Percentiles rank a stretch among this genome's conserved stretches.
Evolutionary conservation across 768 basidiomycete species (phyloP).

Genomic region (Neoboletus magnificus): DNA sequence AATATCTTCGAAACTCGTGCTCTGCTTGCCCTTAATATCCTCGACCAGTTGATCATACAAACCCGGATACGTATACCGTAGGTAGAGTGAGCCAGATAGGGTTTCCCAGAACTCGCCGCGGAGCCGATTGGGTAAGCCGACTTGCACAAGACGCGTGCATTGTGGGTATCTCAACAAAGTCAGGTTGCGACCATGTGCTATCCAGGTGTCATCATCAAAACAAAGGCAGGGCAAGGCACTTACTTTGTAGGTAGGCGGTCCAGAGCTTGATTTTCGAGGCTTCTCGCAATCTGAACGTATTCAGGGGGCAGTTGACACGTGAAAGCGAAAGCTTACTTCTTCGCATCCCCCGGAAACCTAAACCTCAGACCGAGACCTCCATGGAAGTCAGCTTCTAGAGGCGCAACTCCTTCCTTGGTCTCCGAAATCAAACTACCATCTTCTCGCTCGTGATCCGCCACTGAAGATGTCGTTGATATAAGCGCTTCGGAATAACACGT

Average conservation of each 20-base stretch:
- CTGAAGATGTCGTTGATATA: conserved; percentile 51
- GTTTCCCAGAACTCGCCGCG: conserved; percentile 99
- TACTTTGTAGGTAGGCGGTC: conserved; percentile 82
- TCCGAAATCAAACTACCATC: conserved; percentile 62
- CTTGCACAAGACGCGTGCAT: conserved; percentile 95
- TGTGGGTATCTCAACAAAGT: conserved; percentile 94
- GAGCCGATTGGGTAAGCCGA: conserved; percentile 90
- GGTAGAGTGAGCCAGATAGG: conserved; percentile 87
- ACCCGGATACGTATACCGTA: conserved; percentile 85
- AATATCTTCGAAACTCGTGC: conserved; percentile 93
- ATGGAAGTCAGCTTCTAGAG: conserved; percentile 57
- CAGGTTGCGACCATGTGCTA: conserved; percentile 92
- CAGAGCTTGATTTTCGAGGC: conserved; percentile 95
- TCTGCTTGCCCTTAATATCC: conserved; percentile 74
- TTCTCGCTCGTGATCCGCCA: conserved; percentile 65
- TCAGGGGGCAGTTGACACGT: conserved; percentile 10
- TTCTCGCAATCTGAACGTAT: conserved; percentile 64
- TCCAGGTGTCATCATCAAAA: conserved; percentile 9
- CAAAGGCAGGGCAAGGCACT: conserved; percentile 16
- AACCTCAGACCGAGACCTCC: conserved; percentile 79
- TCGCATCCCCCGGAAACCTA: conserved; percentile 90
- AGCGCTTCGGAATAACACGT: conserved; percentile 95
- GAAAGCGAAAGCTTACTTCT: conserved; percentile 56
- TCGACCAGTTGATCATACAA: conserved; percentile 72
- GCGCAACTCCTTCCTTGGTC: conserved; percentile 44